Conservation (phyloP, 2,329 filamentous ascomycete genomes). For the Ceratocystis eucalypticola region DNA sequence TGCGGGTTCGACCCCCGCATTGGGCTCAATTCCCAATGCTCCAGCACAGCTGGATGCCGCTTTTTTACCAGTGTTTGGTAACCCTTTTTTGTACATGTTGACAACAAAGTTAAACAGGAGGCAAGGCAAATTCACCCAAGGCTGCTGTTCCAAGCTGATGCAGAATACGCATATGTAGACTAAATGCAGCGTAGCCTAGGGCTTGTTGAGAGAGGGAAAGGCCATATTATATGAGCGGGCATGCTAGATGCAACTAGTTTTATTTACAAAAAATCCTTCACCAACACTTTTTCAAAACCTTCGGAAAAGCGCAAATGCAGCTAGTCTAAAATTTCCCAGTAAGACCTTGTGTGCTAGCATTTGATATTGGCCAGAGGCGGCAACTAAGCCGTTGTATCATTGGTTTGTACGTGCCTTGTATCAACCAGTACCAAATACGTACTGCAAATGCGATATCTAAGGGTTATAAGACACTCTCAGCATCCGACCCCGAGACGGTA, state of each 20-base stretch:
- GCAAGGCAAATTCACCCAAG: too few species aligned
- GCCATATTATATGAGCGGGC: too few species aligned
- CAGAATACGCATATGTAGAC: background rate
- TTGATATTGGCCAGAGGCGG: background rate
- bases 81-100: background rate
- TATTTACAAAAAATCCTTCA: too few species aligned
- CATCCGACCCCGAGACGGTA: background rate
- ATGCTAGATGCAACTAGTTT: too few species aligned
- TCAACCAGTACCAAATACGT: too few species aligned
- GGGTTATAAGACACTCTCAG: background rate
- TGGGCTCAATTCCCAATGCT: slow-evolving; percentile 22
- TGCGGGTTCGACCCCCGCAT: slow-evolving; percentile 31
- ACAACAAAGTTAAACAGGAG: background rate
- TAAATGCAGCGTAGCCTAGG: background rate
- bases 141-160: background rate
- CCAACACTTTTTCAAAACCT: too few species aligned
- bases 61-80: background rate
- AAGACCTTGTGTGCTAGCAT: too few species aligned
- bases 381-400: background rate
- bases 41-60: slow-evolving; percentile 17
- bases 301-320: too few species aligned
- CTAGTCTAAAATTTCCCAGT: too few species aligned
- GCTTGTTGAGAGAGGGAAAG: background rate
- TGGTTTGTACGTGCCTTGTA: too few species aligned
- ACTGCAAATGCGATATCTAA: background rate